Evolutionary conservation across 2,329 filamentous ascomycete species (phyloP), one percentile per base, ranked within the genome.

Genomic region (Aspergillus persii): DNA sequence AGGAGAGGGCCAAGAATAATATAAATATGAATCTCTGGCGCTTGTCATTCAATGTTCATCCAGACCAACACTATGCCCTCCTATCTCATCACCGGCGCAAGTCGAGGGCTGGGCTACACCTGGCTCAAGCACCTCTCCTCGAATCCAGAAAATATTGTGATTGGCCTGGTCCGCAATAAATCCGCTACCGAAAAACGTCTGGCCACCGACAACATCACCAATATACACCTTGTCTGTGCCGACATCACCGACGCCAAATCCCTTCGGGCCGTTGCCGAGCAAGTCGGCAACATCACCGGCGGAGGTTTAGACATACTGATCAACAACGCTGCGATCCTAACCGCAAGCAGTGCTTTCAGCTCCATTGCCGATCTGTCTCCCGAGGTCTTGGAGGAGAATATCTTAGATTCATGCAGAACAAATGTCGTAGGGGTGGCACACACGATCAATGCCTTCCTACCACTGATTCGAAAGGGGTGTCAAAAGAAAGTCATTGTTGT

Each of bases 1-100:
- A 39, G 8, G 33, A 39, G 33, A 39, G 15, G 33, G 33, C 15
- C 33, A 15, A 39, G 33, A 39, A 39, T 39, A 39, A 39, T 39
- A 39, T 39, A 39, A 39, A 39, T 39, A 39, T 15, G 33, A 2
- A 39, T 39, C 33, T 39, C 33, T 39, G 33, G 33, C 33, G 33
- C 33, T 39, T 39, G 33, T 39, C 33, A 39, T 39, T 39, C 33
- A 39, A 39, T 39, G 33, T 39, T 39, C 33, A 39, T 39, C 33
- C 33, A 39, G 33, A 39, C 33, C 33, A 39, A 15, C 49, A 50
- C 49, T 30, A 50, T 50, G 49, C 49, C 49, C 1, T 50, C 49
- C 49, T 50, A 33, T 50, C 49, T 50, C 49, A 50, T 50, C 49
- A 50, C 49, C 49, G 49, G 49, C 49, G 49, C 27, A 31, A 50